phyloP scores from a whole-genome alignment of 2,329 filamentous ascomycete species.

The Neopestalotiopsis sp. region DNA sequence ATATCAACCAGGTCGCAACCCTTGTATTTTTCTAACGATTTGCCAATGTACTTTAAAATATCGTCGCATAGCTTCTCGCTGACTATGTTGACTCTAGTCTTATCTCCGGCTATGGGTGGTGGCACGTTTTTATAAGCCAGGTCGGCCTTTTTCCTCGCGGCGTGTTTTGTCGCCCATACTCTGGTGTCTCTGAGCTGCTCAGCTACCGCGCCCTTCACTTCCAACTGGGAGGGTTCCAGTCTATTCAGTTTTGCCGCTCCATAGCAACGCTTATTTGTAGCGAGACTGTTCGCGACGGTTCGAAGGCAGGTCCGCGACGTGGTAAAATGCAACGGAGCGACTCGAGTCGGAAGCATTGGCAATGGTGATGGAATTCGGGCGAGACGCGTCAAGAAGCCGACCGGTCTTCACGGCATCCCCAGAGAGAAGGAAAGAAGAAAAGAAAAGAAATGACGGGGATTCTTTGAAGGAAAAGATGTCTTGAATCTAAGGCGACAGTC shows the following conservation, averaged over 20 bases:
- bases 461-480: background rate
- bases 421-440: background rate
- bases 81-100: slow-evolving; percentile 56
- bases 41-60: slow-evolving; percentile 70
- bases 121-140: background rate
- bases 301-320: background rate
- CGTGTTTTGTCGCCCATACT: background rate
- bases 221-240: background rate
- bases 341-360: slow-evolving; percentile 18
- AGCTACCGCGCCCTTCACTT: slow-evolving; percentile 23
- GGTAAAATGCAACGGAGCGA: slow-evolving; percentile 13
- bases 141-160: background rate
- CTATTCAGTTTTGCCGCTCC: background rate
- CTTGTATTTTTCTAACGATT: slow-evolving; percentile 69
- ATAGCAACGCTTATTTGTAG: background rate
- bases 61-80: slow-evolving; percentile 64
- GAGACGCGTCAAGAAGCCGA: background rate
- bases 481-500: no score
- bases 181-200: slow-evolving; percentile 21
- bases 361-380: background rate
- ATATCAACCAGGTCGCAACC: slow-evolving; percentile 89
- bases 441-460: background rate
- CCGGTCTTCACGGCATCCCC: background rate
- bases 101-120: slow-evolving; percentile 33
- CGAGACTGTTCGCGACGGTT: background rate